Base-by-base conservation (phyloP, 2,329 filamentous ascomycete genomes). In the Microsporum canis region DNA sequence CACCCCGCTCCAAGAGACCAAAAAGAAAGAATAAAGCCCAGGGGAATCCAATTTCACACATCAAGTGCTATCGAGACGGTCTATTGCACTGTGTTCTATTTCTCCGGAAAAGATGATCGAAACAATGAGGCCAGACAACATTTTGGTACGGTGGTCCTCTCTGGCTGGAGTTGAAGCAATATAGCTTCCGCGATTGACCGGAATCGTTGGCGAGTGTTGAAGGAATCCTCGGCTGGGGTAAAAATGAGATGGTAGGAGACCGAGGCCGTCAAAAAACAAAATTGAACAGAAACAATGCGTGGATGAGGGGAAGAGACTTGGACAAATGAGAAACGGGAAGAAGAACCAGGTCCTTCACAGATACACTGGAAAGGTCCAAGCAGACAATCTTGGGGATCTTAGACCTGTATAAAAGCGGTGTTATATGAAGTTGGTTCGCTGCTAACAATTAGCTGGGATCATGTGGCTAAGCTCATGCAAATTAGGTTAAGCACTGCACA, bases 301-400 rank as follows among this genome's bases (percentile, higher is more conserved):
- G 56, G 34, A 29, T 17, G 49, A n/a, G 41, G 49, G 51, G 55
- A 29, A n/a, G 49, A 36, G 17, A 23, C 17, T 14, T 12, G 41
- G 23, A 61, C 49, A 27, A 45, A 58, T 34, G 58, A 51, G 41
- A 27, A 61, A 51, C 43, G 55, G 43, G 51, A 63, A 41, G 57
- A 27, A 51, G 45, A 29, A 14, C 45, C 27, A 31, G 14, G 12
- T 51, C 45, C 45, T 51, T 55, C 33, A 23, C 14, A 55, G 51
- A 5, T 36, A 36, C n/a, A 17, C 33, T 55, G 51, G 8, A n/a
- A 55, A 51, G 45, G 23, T 51, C 45, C 31, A 51, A 31, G 23
- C 23, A 12, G 27, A 31, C 45, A 31, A 51, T 51, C 27, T 51
- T 51, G 8, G 45, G 45, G 45, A 23, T 51, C 45, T 51, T 51